Base-by-base conservation (phyloP, 2,329 filamentous ascomycete species). In the Aspergillus intermedius region DNA sequence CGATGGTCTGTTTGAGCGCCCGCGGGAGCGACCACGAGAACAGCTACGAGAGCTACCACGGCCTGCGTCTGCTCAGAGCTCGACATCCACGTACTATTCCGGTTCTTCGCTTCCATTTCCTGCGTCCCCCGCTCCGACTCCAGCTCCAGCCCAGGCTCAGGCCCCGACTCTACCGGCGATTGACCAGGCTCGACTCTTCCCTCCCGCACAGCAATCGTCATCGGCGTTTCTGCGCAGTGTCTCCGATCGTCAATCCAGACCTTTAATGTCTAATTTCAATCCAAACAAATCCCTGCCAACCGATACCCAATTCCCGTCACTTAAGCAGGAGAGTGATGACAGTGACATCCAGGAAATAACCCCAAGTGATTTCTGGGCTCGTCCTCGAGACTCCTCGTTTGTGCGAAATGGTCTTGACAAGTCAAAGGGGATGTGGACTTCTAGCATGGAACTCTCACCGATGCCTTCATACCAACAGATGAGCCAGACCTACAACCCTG, bases 281-380 rank as follows among this genome's bases (percentile, higher is more conserved):
- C 12, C 25, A 12, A 30, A 15, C n/a, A 13, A 7, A 22, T n/a
- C 17, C 17, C 40, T 39, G 12, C 4, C 9, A 3, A 42, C 25
- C n/a, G 32, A 30, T 28, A 32, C 49, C 30, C 53, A 30, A 13
- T 37, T 46, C n/a, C 40, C 47, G 5, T 28, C 47, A 3, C 42
- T 43, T 25, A n/a, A 40, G 9, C 45, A 32, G 17, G 57, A 62
- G 44, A 58, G 54, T 42, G 60, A 61, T 47, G 61, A 68, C 45
- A 65, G 63, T 48, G 66, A 68, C 50, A 23, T 69, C n/a, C 52
- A 61, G 42, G 67, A 68, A 46, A 66, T 68, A 21, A 49, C 59
- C 1, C 44, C 54, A 5, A 13, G 28, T 13, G 52, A 60, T 45
- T 65, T 63, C 15, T 42, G 47, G 17, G 47, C 45, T 23, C 10